phyloP scores from a whole-genome alignment of 2,329 filamentous ascomycete species.

The Claviceps digitariae region DNA sequence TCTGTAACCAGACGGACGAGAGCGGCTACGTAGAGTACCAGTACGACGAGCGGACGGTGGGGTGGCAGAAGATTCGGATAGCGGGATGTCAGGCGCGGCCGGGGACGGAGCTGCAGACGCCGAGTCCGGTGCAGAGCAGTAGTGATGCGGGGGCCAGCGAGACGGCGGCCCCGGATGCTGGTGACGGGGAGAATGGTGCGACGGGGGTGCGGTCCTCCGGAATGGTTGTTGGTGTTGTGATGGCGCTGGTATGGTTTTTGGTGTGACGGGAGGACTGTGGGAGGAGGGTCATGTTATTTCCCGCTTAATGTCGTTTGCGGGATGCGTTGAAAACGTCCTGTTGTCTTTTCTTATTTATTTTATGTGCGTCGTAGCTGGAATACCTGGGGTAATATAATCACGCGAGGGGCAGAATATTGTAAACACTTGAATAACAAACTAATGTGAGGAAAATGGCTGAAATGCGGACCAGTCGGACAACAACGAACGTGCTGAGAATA shows the following conservation, averaged over 20 bases:
- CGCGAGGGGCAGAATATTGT: too few relatives aligned
- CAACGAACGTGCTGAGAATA: too few relatives aligned
- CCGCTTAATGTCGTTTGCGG: too few relatives aligned
- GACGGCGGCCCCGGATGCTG: not conserved
- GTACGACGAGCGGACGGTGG: slow-evolving; percentile 14
- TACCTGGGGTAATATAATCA: too few relatives aligned
- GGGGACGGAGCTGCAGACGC: slow-evolving; percentile 3
- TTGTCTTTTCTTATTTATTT: too few relatives aligned
- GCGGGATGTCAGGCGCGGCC: slow-evolving; percentile 14
- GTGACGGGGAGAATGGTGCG: slow-evolving; percentile 5
- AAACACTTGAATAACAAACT: too few relatives aligned
- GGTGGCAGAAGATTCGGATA: slow-evolving; percentile 18
- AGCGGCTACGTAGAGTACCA: slow-evolving; percentile 13
- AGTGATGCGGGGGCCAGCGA: slow-evolving; percentile 1
- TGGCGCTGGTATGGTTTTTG: slow-evolving; percentile 9
- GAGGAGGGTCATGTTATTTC: too few relatives aligned
- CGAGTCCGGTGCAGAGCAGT: slow-evolving; percentile 4
- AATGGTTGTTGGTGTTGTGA: slow-evolving; percentile 4
- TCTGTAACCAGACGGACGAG: slow-evolving; percentile 11
- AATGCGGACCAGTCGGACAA: too few relatives aligned
- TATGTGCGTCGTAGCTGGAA: too few relatives aligned
- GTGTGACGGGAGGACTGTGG: too few relatives aligned
- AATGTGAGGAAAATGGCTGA: too few relatives aligned
- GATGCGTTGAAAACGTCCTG: too few relatives aligned
- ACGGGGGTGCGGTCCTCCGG: not conserved